phyloP scores from a whole-genome alignment of 306 rosid species.

The Cucumis melo region DNA sequence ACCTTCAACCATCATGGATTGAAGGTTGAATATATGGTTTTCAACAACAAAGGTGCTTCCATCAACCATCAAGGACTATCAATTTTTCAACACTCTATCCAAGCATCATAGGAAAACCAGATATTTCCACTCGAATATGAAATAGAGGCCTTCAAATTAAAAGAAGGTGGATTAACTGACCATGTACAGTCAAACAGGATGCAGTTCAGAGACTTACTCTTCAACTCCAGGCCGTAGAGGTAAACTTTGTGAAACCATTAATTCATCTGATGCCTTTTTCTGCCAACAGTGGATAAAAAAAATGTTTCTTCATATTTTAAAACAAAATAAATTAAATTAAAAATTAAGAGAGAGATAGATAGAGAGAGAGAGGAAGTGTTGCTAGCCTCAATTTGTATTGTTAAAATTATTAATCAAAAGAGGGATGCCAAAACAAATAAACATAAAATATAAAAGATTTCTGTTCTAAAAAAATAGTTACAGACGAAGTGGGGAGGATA shows the following conservation, averaged over 20 bases:
- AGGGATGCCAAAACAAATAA: background rate
- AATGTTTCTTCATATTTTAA: background rate
- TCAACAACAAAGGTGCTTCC: too few species aligned
- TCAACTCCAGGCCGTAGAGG: constrained; percentile 82
- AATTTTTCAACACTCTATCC: background rate
- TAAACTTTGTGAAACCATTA: constrained; percentile 48
- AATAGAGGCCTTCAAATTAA: background rate
- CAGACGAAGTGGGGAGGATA: background rate
- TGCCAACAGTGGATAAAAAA: constrained; percentile 25
- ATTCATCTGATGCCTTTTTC: constrained; percentile 62
- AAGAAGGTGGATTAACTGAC: background rate
- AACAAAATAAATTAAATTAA: background rate
- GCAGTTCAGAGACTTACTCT: constrained; percentile 45
- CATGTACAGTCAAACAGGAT: constrained; percentile 11
- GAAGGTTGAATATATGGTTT: too few species aligned
- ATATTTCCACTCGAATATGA: background rate
- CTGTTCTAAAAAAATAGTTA: background rate
- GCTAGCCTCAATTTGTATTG: background rate
- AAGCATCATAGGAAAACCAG: background rate
- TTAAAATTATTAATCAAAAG: background rate
- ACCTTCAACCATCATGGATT: too few species aligned
- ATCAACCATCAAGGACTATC: too few species aligned
- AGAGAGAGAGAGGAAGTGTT: background rate
- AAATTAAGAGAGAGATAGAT: background rate
- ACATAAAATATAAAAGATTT: background rate